A percentile compares a stretch with the other conserved stretches of the same genome.
These are phyloP conservation scores for Xerocomus brunneocitrinus DNA, from an alignment of 768 basidiomycete species.

Conservation along the genomic window DNA sequence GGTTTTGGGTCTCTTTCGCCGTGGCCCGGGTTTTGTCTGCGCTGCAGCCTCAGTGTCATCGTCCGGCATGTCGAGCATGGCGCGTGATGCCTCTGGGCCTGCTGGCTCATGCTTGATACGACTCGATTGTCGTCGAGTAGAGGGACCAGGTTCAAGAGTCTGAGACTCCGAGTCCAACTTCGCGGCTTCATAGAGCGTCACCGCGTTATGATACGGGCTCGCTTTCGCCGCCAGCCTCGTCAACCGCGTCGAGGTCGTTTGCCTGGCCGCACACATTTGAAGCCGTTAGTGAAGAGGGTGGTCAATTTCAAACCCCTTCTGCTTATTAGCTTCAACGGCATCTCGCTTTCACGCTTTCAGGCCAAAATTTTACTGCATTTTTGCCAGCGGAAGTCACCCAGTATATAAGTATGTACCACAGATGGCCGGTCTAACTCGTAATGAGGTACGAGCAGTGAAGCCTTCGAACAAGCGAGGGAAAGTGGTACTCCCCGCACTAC, in stretches of 20 bases:
- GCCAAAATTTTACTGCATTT: too few species aligned
- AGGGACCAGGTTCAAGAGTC: constrained; percentile 8
- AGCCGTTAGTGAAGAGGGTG: too few species aligned
- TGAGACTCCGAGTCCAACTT: background rate
- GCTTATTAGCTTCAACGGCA: too few species aligned
- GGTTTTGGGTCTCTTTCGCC: background rate
- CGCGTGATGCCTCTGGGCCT: background rate
- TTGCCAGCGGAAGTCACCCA: too few species aligned
- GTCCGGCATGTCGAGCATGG: background rate
- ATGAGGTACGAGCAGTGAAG: too few species aligned
- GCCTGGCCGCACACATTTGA: constrained; percentile 26
- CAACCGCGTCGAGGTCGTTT: constrained; percentile 26
- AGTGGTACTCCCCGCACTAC: too few species aligned
- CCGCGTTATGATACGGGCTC: constrained; percentile 42
- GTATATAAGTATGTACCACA: too few species aligned
- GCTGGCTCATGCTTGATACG: constrained; percentile 30
- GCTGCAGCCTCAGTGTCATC: background rate
- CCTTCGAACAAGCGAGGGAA: too few species aligned
- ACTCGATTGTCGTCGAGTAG: constrained; percentile 18
- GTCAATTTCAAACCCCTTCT: too few species aligned
- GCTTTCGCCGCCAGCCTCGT: constrained; percentile 35
- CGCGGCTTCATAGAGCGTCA: constrained; percentile 36
- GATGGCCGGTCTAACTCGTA: too few species aligned
- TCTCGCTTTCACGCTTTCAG: too few species aligned
- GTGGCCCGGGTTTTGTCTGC: background rate